phyloP scores from a whole-genome alignment of 2,329 filamentous ascomycete species.

The Alternaria arbusti region DNA sequence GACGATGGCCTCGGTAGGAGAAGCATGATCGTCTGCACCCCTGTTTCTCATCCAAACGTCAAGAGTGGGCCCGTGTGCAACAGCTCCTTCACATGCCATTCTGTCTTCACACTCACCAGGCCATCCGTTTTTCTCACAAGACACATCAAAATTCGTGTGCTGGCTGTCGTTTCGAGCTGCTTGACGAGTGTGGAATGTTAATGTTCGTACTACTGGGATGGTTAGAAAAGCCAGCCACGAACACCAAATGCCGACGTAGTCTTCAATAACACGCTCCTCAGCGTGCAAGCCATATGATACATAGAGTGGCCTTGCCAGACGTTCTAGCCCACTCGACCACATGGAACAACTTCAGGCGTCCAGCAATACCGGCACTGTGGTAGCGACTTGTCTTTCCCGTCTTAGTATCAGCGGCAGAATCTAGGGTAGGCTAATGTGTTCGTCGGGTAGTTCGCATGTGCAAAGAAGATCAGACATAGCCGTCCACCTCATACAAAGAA shows the following conservation, averaged over 20 bases:
- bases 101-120: background rate
- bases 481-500: background rate
- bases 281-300: background rate
- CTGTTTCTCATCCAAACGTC: conserved; percentile 1
- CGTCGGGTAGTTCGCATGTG: background rate
- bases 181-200: background rate
- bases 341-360: background rate
- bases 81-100: background rate
- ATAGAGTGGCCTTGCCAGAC: background rate
- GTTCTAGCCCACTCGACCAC: background rate
- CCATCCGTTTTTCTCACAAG: background rate
- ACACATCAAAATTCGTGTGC: background rate
- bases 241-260: background rate
- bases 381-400: background rate
- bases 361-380: background rate
- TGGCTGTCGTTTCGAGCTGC: background rate
- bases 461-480: background rate
- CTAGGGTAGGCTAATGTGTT: background rate
- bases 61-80: conserved; percentile 4
- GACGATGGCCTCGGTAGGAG: background rate
- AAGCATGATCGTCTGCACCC: conserved; percentile 6
- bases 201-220: background rate
- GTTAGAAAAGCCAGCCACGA: background rate
- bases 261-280: background rate
- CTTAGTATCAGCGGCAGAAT: background rate